Base-by-base conservation (phyloP, 148 eudicot genomes). In the Chenopodium album region DNA sequence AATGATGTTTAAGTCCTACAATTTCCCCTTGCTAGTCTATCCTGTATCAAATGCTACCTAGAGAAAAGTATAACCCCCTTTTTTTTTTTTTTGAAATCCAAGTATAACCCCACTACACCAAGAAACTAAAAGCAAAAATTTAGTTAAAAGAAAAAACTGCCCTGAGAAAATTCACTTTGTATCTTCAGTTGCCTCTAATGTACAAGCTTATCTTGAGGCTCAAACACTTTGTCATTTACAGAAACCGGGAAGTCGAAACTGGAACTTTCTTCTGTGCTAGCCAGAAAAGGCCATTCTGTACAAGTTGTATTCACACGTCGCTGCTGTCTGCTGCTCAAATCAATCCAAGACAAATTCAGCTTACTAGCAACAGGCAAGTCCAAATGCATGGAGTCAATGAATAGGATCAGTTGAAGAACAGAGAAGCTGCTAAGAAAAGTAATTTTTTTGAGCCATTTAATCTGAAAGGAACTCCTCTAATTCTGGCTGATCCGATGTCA, bases 391-490 rank as follows among this genome's bases (percentile, higher is more conserved):
- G 54, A 68, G 56, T 65, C 67, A 52, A 48, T 46, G 29, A 69
- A 70, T 84, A 60, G 17, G 66, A 50, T 73, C 74, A 50, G 54
- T 31, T 70, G 32, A 78, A 41, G 22, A 59, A 47, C 14, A 10
- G 23, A 19, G 46, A 16, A 60, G 28, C 23, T 48, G 44, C 28
- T 22, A 2, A 1, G 66, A 64, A 22, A 22, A 22, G n/a, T 28
- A 5, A 14, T 19, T 47, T 23, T 12, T 29, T 29, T 26, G 62
- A 12, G 59, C 75, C 52, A 20, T 56, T 79, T 73, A 85, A 76
- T 86, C 84, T 13, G 87, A 81, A 48, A 83, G 76, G 19, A 88
- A 52, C 77, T 86, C 90, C 20, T 82, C 90, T 34, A 81, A 29
- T 62, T 87, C 90, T 56, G 85, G 82, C 41, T 80, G 85, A 71